Base-by-base conservation (phyloP, 306 rosid species). In the Lagenaria siceraria region DNA sequence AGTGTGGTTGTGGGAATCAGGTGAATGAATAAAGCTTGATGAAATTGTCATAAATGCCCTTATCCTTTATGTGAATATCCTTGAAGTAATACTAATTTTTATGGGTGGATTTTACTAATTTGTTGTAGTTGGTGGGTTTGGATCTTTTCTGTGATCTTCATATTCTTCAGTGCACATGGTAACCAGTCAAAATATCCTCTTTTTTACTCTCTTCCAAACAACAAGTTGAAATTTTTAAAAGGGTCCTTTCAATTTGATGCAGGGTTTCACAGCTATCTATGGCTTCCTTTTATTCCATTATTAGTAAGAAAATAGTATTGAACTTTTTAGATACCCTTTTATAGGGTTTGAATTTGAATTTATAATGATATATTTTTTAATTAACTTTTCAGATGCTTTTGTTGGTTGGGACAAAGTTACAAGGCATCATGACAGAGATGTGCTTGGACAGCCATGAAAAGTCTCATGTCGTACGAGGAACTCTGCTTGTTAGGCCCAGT, bases 101-200 rank as follows among this genome's bases (percentile, higher is more conserved):
- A 58, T 48, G 36, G 13, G 36, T 35, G 19, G 52, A 2, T 10
- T 52, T 31, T 42, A n/a, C n/a, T n/a, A n/a, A 49, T 58, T 13
- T 43, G 35, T 68, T 85, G 83, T 87, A 90, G 95, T 62, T 88
- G 92, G 89, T 86, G 95, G 92, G 85, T 88, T 73, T 90, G 96
- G 92, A 27, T 85, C 33, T 88, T 82, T 78, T 31, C 86, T 1
- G 77, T 85, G 24, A 58, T 78, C 0, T 81, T 86, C 77, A 58
- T 90, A 48, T 86, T 88, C 82, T 83, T 85, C 82, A 78, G 80
- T 70, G 89, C 90, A 78, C 83, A 83, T 58, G 89, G 90, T 86
- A 86, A 81, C 52, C 52, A 60, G 8, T 56, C 56, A 22, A 25
- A 46, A 9, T 46, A 4, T n/a, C n/a, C 31, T 17, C 7, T 4